Conservation (phyloP, 805 yeast genomes). For the Saccharomycopsis sp. region DNA sequence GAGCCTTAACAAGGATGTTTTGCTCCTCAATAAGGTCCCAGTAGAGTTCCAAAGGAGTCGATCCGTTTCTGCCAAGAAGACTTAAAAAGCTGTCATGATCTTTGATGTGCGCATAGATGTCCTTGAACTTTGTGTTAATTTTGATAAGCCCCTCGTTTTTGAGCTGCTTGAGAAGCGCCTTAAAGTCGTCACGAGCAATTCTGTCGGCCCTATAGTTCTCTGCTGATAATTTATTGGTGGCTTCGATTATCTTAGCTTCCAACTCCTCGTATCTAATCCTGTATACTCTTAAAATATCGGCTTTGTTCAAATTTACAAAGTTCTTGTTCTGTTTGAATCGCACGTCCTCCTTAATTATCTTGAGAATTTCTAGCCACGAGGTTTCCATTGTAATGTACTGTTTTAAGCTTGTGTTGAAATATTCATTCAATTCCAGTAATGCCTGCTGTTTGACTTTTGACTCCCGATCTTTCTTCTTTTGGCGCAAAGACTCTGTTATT, state of each 20-base stretch:
- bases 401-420: constrained; percentile 33
- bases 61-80: constrained; percentile 69
- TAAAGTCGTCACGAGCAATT: constrained; percentile 56
- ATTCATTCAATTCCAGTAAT: constrained; percentile 43
- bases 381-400: constrained; percentile 22
- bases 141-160: constrained; percentile 30
- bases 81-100: constrained; percentile 51
- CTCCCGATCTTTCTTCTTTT: constrained; percentile 24
- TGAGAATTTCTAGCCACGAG: constrained; percentile 35
- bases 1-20: constrained; percentile 46
- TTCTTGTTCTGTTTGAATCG: constrained; percentile 56
- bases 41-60: constrained; percentile 68
- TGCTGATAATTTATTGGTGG: constrained; percentile 27
- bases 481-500: constrained; percentile 37
- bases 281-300: constrained; percentile 55
- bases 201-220: constrained; percentile 52
- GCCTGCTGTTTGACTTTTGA: constrained; percentile 40
- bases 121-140: constrained; percentile 55
- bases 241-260: constrained; percentile 24
- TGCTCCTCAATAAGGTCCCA: constrained; percentile 67
- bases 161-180: constrained; percentile 36
- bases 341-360: constrained; percentile 35
- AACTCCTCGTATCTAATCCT: constrained; percentile 30
- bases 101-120: constrained; percentile 43
- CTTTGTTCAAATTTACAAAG: constrained; percentile 42